Conservation (phyloP, 352 stramenopile genomes). For the Pythium apleroticum region DNA sequence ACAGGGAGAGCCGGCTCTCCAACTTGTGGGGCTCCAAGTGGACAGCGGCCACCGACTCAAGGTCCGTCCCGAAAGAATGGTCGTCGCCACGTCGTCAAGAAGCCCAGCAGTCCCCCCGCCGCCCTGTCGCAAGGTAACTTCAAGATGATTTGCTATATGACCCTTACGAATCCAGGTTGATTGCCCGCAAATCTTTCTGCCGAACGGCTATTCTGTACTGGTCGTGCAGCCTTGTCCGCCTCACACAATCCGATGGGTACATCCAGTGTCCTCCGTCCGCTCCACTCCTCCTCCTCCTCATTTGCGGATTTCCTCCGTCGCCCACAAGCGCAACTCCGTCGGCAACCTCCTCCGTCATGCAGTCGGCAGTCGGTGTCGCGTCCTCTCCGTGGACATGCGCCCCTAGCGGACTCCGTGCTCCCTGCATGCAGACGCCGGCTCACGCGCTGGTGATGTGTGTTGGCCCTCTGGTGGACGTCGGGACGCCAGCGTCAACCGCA, state of each 20-base stretch:
- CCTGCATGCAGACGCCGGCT: background rate
- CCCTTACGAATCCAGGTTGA: background rate
- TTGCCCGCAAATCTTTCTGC: background rate
- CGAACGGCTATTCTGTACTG: background rate
- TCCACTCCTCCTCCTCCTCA: background rate
- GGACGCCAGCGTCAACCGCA: background rate
- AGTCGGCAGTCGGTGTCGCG: constrained; percentile 4
- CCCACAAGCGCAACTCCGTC: background rate
- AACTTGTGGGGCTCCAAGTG: background rate
- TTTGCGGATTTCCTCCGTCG: constrained; percentile 4
- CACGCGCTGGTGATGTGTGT: background rate
- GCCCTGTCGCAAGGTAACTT: constrained; percentile 20
- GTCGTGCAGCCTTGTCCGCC: background rate
- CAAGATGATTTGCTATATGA: constrained; percentile 14
- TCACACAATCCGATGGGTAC: constrained; percentile 7
- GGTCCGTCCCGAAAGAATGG: no score
- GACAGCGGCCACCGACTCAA: background rate
- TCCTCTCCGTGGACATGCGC: background rate
- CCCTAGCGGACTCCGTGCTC: background rate
- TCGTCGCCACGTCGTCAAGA: background rate
- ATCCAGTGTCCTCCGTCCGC: background rate
- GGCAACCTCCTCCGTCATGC: background rate
- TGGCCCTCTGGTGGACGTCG: background rate
- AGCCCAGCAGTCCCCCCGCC: background rate
- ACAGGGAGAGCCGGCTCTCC: background rate